Evolutionary conservation across 164 flowering plant genomes (phyloP).

Genomic region (Vitis amurensis): DNA sequence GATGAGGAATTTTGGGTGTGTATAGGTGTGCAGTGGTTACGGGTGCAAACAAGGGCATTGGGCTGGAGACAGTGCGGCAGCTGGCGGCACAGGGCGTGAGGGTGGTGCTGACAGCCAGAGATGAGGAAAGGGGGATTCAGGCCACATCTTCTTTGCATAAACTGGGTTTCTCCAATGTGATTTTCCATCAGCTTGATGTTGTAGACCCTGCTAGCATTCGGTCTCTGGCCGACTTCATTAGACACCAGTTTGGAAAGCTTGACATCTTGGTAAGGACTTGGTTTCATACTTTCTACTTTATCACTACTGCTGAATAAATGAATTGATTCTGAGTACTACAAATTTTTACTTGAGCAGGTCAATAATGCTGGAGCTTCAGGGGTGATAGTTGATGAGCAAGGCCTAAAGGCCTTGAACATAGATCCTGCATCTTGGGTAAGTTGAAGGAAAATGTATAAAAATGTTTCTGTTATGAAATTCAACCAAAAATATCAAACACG

Average conservation of each 20-base stretch:
- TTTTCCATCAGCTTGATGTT: slow-evolving; percentile 69
- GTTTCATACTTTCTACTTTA: not conserved
- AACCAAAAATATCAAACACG: too few species aligned
- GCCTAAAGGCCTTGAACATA: slow-evolving; percentile 43
- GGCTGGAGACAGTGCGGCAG: slow-evolving; percentile 51
- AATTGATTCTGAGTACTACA: too few species aligned
- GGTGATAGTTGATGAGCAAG: slow-evolving; percentile 53
- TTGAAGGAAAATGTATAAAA: not conserved
- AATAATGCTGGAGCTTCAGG: slow-evolving; percentile 70
- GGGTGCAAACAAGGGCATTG: slow-evolving; percentile 71
- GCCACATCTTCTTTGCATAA: slow-evolving; percentile 41
- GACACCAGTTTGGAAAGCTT: slow-evolving; percentile 46
- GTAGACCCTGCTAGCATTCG: slow-evolving; percentile 40
- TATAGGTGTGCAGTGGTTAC: slow-evolving; percentile 62
- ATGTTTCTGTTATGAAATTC: too few species aligned
- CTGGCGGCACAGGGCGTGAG: slow-evolving; percentile 42
- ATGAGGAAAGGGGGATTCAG: slow-evolving; percentile 50
- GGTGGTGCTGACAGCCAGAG: slow-evolving; percentile 57
- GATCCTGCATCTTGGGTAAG: slow-evolving; percentile 56
- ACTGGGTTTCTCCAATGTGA: slow-evolving; percentile 40
- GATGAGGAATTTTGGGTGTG: too few species aligned
- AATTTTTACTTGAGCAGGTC: slow-evolving; percentile 33
- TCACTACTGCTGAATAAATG: too few species aligned
- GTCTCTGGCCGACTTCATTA: slow-evolving; percentile 43
- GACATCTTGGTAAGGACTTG: slow-evolving; percentile 56